Evolutionary conservation across 805 yeast genomes (phyloP), one percentile per base, ranked within the genome.

Genomic region (Ogataea siamensis): DNA sequence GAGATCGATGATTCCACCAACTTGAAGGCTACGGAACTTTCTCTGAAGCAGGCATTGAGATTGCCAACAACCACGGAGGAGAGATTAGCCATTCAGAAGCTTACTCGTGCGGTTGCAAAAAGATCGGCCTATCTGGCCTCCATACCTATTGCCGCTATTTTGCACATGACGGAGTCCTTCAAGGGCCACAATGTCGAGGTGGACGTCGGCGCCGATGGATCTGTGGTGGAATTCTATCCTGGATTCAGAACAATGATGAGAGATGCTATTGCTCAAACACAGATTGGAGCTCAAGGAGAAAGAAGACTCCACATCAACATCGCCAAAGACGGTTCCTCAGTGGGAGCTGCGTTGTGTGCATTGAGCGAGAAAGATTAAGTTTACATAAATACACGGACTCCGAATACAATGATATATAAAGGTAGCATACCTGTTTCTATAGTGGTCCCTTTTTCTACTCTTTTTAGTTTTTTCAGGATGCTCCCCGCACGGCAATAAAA

Each of bases 321-420:
- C 49, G 93, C 97, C 20, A 86, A 87, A 61, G 98, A 93, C 57
- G 98, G 98, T 32, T 83, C 95, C 40, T 96, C 96, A 43, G 96
- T 89, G 29, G 99, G 99, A 49, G 98, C 97, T 31, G 98, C 98
- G 2, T 69, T 91, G 45, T 87, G 96, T 67, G 97, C 96, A 7
- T 57, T 63, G 38, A 52, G 60, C 38, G 57, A 49, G 21, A 32
- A 25, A 18, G 22, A 36, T 8, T 36, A 29, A 14, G 12, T 11
- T 6, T 5, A 14, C 16, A 21, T 10, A 7, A 16, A 10, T 13
- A 11, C n/a, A 12, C 34, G 34, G 37, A 22, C 31, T 32, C 25
- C 34, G 35, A 22, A 14, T 12, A 22, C n/a, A 22, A 11, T 22
- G 13, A 22, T 22, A 22, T 22, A 22, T 22, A 11, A 22, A 22